These are phyloP conservation scores for Aspergillus nidulans DNA, from an alignment of 495 filamentous ascomycete genomes.

Conservation along the genomic window DNA sequence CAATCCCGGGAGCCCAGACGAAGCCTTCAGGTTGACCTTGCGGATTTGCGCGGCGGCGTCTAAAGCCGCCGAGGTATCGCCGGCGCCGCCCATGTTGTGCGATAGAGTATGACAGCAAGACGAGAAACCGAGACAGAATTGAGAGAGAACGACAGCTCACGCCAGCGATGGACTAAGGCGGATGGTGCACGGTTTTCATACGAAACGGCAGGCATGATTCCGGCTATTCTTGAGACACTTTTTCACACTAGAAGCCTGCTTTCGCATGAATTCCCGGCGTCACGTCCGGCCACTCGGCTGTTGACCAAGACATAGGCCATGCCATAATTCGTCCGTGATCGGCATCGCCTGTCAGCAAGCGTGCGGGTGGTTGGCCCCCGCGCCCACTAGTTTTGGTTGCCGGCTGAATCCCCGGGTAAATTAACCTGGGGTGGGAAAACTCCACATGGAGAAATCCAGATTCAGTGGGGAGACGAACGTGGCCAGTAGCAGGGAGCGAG, in stretches of 20 bases:
- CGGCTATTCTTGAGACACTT: constrained; percentile 3
- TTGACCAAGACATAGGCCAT: neutral
- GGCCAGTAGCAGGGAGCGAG: neutral
- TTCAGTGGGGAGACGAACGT: neutral
- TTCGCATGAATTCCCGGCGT: neutral
- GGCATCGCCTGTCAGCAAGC: neutral
- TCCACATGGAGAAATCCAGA: no score
- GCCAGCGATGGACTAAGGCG: neutral
- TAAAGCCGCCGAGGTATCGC: constrained; percentile 25
- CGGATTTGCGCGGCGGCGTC: constrained; percentile 61
- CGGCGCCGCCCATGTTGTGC: constrained; percentile 33
- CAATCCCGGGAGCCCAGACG: constrained; percentile 59
- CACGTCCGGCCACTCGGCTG: neutral
- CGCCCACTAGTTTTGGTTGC: neutral
- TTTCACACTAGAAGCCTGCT: constrained; percentile 3
- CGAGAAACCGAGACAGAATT: neutral
- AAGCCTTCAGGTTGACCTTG: constrained; percentile 60
- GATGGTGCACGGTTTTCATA: neutral
- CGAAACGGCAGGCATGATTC: neutral
- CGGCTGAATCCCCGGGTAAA: constrained; percentile 14
- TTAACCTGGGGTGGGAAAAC: neutral
- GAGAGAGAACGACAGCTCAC: neutral
- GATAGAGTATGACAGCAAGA: neutral
- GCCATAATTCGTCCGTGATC: neutral
- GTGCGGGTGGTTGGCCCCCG: neutral